Base-by-base conservation (phyloP, 768 basidiomycete species). In the Boletus bicolor region DNA sequence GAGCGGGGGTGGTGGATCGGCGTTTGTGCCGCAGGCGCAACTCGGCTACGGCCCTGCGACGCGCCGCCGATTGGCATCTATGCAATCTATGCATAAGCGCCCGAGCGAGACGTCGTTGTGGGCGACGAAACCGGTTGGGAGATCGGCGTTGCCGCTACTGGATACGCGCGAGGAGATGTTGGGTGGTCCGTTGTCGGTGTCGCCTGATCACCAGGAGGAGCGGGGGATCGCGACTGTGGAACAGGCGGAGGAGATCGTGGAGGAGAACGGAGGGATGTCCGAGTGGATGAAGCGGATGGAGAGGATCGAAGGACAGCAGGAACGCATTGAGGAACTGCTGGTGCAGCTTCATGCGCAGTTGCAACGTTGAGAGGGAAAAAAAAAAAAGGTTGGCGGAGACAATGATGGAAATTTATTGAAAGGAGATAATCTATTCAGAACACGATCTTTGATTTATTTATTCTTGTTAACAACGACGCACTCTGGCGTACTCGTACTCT, bases 301-400 rank as follows among this genome's bases (percentile, higher is more conserved):
- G 11, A 53, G 59, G 34, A 75, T 82, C 28, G 81, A 82, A 55
- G 67, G 67, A 55, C 62, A 71, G 49, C 81, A 83, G 64, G 64
- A 73, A 56, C 70, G 81, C 51, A 81, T 82, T 37, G 80, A 82
- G 62, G 73, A 74, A 1, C 51, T 83, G 49, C 70, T 83, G 41
- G 44, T 73, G 24, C 69, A 73, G 44, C 63, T 77, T 42, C 58
- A 60, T 12, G 56, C 56, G 1, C 58, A 35, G 30, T 21, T 69
- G 32, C 62, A 55, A 39, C 55, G 45, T 19, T 56, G 53, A 64
- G 34, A 9, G n/a, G 26, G 9, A 15, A 34, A 2, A 10, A 9
- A 15, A 34, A 2, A 10, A 19, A 4, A 9, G 48, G 6, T 41
- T 14, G 14, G 17, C 4, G 21, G 21, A 24, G 11, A 4, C 26